phyloP scores from a whole-genome alignment of 2,329 filamentous ascomycete genomes.

The Aspergillus neotritici region DNA sequence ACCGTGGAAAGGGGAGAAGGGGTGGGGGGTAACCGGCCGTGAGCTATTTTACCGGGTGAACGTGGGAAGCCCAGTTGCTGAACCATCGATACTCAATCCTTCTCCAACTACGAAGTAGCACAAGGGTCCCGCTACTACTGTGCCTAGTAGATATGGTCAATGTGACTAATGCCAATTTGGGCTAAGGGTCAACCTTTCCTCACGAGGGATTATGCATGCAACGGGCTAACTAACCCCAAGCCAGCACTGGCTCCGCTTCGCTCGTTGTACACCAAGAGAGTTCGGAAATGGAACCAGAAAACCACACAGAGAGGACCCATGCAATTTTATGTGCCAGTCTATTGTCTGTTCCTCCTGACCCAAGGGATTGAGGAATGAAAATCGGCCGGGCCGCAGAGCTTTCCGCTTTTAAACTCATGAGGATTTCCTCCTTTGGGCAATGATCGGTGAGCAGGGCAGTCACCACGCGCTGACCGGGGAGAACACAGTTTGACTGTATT shows the following conservation, averaged over 20 bases:
- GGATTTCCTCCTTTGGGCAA: conserved; percentile 19
- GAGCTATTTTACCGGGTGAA: conserved; percentile 1
- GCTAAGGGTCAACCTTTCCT: neutral
- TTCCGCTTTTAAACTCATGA: conserved; percentile 11
- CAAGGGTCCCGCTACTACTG: conserved; percentile 3
- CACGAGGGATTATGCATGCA: conserved; percentile 3
- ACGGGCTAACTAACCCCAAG: conserved; percentile 7
- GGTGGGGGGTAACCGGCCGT: too few species aligned
- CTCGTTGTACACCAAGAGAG: neutral
- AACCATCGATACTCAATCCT: neutral
- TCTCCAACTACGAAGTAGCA: neutral
- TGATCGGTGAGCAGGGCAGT: conserved; percentile 17
- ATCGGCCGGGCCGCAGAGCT: conserved; percentile 11
- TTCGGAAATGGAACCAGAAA: neutral
- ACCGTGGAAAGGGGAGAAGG: too few species aligned
- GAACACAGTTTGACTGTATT: conserved; percentile 7
- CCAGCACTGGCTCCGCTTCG: neutral
- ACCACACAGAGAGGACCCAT: neutral
- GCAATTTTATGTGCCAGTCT: conserved; percentile 11
- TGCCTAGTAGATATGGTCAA: conserved; percentile 7
- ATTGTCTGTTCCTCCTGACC: conserved; percentile 5
- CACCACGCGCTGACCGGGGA: conserved; percentile 9
- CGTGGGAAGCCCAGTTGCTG: neutral
- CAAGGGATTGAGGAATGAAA: conserved; percentile 3
- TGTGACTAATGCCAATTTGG: conserved; percentile 1